Base-by-base conservation (phyloP, 2,329 filamentous ascomycete species). In the Fusarium fracticaudum region DNA sequence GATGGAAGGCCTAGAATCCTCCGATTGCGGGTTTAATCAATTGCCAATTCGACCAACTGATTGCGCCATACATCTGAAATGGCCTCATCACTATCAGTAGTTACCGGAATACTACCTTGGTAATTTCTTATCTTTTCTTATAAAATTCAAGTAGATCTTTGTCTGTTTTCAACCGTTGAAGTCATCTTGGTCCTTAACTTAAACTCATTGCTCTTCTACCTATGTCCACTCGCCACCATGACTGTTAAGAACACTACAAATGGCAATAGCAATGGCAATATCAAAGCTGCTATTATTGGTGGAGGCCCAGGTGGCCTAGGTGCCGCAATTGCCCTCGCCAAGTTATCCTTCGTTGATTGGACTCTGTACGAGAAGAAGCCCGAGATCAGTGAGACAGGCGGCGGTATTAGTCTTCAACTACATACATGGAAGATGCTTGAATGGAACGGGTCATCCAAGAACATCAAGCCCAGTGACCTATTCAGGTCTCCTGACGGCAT, bases 401-500 rank as follows among this genome's bases (percentile, higher is more conserved):
- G 80, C 9, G 82, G 82, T n/a, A 82, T 84, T 55, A 82, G 78
- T 35, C 62, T 83, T 10, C 81, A 83, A 47, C 75, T 67, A 3
- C 77, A 82, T 45, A 83, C 81, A 3, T 83, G 81, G 82, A 78
- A 78, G 17, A 72, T 83, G 64, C 76, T 83, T 10, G 79, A 81
- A 66, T 73, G 75, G 51, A 77, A 80, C 14, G 81, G 80, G 5
- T 79, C 79, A 17, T 77, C 81, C 7, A 78, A 80, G 31, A 78
- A 80, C 37, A 78, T 59, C 57, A 70, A 79, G 18, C 74, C 79
- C 3, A 68, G 76, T 3, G 80, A 83, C 48, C 79, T 79, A n/a
- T 82, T 78, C 50, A 74, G 79, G 20, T 68, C 80, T 0, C 74
- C 79, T 0, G 74, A 79, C n/a, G 65, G 68, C 53, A 73, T 75